Evolutionary conservation across 1,139 yeast species (phyloP).

Genomic region (Diutina catenulata): DNA sequence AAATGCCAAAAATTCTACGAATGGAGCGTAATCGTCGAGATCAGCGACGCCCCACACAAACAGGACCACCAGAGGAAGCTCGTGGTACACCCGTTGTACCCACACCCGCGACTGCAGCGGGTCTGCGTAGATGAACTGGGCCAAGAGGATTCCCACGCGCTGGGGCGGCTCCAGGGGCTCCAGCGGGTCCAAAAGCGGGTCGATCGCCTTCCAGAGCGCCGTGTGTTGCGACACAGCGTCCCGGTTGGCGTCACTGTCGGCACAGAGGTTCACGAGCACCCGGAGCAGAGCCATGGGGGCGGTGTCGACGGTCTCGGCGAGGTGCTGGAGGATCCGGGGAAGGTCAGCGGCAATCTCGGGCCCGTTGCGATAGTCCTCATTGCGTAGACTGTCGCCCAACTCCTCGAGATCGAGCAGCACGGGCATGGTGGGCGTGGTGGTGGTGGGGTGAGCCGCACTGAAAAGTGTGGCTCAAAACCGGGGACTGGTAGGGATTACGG

Average conservation of each 20-base stretch:
- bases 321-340: neutral
- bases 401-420: neutral
- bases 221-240: neutral
- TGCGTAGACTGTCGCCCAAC: neutral
- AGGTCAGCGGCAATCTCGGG: neutral
- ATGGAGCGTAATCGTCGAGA: neutral
- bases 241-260: constrained; percentile 1
- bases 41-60: neutral
- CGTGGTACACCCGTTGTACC: neutral
- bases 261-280: neutral
- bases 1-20: neutral
- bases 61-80: neutral
- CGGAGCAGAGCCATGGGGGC: neutral
- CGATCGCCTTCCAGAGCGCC: neutral
- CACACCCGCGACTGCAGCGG: neutral
- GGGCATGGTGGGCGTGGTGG: no score
- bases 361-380: neutral
- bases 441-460: no score
- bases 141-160: neutral
- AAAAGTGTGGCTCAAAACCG: no score
- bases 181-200: no score
- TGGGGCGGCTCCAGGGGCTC: neutral
- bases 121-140: neutral
- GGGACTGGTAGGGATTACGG: no score
- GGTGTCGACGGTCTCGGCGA: neutral